phyloP scores from a whole-genome alignment of 2,329 filamentous ascomycete genomes.

The Teratosphaeriaceae sp. region DNA sequence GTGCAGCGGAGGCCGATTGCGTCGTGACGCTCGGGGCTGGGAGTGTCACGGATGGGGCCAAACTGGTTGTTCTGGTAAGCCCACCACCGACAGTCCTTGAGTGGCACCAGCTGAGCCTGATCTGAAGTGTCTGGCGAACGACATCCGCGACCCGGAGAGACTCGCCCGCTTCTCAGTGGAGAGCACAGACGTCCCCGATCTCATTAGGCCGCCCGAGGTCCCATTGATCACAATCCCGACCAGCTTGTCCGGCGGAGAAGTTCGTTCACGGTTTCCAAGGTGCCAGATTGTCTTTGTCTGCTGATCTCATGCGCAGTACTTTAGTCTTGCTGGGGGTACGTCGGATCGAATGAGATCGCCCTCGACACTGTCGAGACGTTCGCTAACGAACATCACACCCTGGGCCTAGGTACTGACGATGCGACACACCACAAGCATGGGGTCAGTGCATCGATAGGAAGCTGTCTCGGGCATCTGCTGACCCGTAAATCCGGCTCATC shows the following conservation, averaged over 20 bases:
- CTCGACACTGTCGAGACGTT: constrained; percentile 32
- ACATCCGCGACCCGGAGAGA: constrained; percentile 3
- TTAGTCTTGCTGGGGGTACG: constrained; percentile 29
- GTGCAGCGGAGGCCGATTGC: constrained; percentile 37
- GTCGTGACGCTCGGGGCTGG: constrained; percentile 51
- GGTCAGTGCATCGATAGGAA: no score
- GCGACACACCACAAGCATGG: constrained; percentile 15
- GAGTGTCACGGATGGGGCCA: constrained; percentile 51
- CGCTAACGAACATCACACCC: no score
- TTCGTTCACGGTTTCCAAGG: not conserved
- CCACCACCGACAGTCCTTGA: no score
- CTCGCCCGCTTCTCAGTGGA: constrained; percentile 5
- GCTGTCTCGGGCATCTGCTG: no score
- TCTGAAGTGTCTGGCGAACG: constrained; percentile 9
- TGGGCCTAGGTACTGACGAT: constrained; percentile 34
- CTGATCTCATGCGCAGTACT: constrained; percentile 22
- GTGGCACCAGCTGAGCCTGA: no score
- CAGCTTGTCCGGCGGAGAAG: constrained; percentile 3
- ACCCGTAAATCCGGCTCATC: no score
- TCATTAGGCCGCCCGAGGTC: not conserved
- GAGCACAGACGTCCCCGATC: not conserved
- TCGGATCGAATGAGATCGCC: no score
- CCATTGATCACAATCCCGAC: constrained; percentile 8
- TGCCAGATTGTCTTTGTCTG: no score
- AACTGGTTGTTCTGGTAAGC: constrained; percentile 33